Evolutionary conservation across 1,284 basidiomycete species (phyloP).

Genomic region (Exsudoporus floridanus): DNA sequence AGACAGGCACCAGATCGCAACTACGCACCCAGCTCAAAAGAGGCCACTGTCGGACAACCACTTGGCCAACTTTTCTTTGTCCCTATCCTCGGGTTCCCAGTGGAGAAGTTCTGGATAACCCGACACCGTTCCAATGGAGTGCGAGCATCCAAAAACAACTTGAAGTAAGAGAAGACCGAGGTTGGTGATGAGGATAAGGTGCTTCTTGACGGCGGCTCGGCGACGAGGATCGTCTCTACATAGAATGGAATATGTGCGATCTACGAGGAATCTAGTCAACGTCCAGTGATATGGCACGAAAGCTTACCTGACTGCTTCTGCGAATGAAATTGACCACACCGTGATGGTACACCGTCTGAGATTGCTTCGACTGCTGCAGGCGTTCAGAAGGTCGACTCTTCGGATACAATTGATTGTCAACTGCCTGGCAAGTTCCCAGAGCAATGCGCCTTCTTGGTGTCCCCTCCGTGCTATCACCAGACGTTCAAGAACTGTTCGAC

Average conservation of each 20-base stretch:
- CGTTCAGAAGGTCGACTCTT: slow-evolving; percentile 75
- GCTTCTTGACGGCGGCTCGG: too few relatives aligned
- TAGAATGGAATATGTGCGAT: slow-evolving; percentile 72
- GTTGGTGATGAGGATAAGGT: too few relatives aligned
- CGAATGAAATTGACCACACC: slow-evolving; percentile 75
- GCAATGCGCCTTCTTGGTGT: slow-evolving; percentile 42
- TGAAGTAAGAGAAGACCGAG: slow-evolving; percentile 43
- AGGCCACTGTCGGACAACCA: slow-evolving; percentile 65
- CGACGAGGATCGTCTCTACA: slow-evolving; percentile 69
- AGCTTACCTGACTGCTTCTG: slow-evolving; percentile 62
- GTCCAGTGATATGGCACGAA: neutral
- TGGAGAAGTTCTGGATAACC: slow-evolving; percentile 72
- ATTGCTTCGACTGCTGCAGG: slow-evolving; percentile 57
- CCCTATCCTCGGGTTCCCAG: slow-evolving; percentile 76
- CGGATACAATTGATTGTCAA: too few relatives aligned
- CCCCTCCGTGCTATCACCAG: slow-evolving; percentile 42
- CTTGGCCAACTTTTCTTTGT: slow-evolving; percentile 68
- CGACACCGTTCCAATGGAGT: slow-evolving; percentile 56
- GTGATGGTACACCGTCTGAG: slow-evolving; percentile 49
- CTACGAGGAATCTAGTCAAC: slow-evolving; percentile 29
- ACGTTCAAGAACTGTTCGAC: neutral
- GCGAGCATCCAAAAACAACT: slow-evolving; percentile 9
- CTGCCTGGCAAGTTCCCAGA: slow-evolving; percentile 76
- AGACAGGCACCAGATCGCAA: too few relatives aligned
- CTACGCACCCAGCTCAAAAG: slow-evolving; percentile 36